phyloP scores from a whole-genome alignment of 306 rosid genomes.

The Inga leiocalycina region DNA sequence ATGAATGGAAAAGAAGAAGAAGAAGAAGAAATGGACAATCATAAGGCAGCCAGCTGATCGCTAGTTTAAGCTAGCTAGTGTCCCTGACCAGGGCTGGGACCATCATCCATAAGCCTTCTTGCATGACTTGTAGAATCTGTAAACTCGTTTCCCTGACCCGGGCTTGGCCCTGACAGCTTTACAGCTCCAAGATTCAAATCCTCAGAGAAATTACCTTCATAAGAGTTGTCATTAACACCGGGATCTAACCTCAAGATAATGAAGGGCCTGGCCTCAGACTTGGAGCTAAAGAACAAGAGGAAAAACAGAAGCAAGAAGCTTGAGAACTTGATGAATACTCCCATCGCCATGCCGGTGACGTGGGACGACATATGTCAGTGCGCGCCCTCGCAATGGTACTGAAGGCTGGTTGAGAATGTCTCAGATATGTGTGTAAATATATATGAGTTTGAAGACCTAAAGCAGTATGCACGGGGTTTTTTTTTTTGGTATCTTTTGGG shows the following conservation, averaged over 20 bases:
- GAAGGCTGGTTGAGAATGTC: not conserved
- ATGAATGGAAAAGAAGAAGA: not conserved
- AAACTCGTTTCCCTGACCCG: constrained; percentile 29
- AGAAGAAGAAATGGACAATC: not conserved
- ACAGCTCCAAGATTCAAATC: constrained; percentile 23
- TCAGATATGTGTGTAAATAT: no score
- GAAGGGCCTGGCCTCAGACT: constrained; percentile 28
- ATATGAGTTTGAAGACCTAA: not conserved
- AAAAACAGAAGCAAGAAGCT: not conserved
- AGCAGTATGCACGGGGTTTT: not conserved
- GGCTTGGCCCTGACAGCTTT: constrained; percentile 30
- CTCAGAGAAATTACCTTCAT: not conserved
- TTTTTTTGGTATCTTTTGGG: no score
- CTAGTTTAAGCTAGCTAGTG: constrained; percentile 1
- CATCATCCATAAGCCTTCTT: not conserved
- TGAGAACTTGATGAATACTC: not conserved
- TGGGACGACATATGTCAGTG: not conserved
- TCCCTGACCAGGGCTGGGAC: constrained; percentile 15
- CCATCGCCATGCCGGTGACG: not conserved
- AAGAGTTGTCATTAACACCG: not conserved
- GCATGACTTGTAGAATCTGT: not conserved
- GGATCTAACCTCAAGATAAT: not conserved
- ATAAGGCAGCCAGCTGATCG: not conserved
- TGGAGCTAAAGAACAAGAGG: not conserved
- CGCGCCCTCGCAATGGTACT: not conserved